Evolutionary conservation across 108 stramenopile species (phyloP), one percentile per base, ranked within the genome.

Genomic region (Aurantiochytrium sp.): DNA sequence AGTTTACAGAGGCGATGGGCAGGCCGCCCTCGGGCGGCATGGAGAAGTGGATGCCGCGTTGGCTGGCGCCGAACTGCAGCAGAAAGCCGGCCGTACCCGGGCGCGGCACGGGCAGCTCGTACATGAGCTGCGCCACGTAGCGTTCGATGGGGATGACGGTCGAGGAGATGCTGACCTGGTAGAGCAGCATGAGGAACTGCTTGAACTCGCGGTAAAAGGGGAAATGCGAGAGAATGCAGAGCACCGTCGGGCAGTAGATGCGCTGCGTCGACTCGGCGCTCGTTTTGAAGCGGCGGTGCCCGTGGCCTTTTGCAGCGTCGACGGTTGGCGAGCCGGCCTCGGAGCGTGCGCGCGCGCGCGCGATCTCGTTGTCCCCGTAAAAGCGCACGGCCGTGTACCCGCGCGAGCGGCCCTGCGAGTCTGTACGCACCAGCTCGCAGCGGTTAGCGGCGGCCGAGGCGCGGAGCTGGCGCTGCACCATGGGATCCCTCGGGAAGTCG

Each of bases 191-290:
- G 6, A 81, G 24, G 24, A 81, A 81, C 45, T 81, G 39, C 73
- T 81, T 81, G 45, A 81, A 81, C 39, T 81, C 73, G 73, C 73
- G 73, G 24, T 48, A 81, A 81, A 81, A 81, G 39, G 73, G 73
- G 45, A 81, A 81, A 27, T 81, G 39, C 24, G 73, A 81, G 42
- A 81, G 73, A 30, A 81, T 48, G 45, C 73, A 81, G 19, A 81
- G 73, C n/a, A 48, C 45, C 21, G 30, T 48, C 8, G 73, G 73
- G 73, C 73, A 81, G 32, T 81, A 81, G 21, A 81, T 81, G 10
- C 24, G 50, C 42, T 48, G 73, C 6, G 39, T 12, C 8, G 42
- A 12, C 0, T 12, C 27, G 21, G 6, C 45, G 39, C 42, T 8
- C 39, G 39, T 81, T 42, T 41, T 81, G 45, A 81, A 41, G n/a